phyloP scores from a whole-genome alignment of 345 rosid genomes.

The Euphorbia pulcherrima region DNA sequence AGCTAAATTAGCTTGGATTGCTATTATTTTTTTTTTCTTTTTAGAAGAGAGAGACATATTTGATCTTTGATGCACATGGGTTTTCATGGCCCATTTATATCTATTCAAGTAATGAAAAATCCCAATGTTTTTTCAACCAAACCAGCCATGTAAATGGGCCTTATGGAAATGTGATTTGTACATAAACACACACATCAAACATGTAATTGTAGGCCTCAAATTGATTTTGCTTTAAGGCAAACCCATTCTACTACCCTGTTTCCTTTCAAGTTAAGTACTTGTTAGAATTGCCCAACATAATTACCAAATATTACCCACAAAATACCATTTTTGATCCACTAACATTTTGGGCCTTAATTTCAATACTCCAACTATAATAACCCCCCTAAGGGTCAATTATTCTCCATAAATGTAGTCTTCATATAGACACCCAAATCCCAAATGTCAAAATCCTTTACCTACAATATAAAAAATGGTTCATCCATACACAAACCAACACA shows the following conservation, averaged over 20 bases:
- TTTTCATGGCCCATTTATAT: no score
- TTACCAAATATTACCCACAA: constrained; percentile 6
- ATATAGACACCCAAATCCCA: background rate
- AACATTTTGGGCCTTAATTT: constrained; percentile 37
- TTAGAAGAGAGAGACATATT: no score
- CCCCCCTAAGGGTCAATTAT: constrained; percentile 26
- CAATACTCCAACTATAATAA: constrained; percentile 25
- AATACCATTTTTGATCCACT: no score
- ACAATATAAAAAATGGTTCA: constrained; percentile 4
- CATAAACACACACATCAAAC: constrained; percentile 8
- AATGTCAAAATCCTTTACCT: constrained; percentile 14
- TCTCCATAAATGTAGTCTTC: constrained; percentile 31
- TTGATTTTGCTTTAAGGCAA: constrained; percentile 16
- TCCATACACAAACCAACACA: background rate
- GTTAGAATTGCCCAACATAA: background rate
- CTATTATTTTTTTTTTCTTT: no score
- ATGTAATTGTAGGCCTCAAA: background rate
- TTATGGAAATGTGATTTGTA: background rate
- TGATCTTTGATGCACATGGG: no score
- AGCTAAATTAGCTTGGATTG: no score
- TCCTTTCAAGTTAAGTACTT: constrained; percentile 47
- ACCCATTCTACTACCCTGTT: constrained; percentile 5
- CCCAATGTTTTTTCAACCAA: background rate
- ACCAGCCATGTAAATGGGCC: constrained; percentile 5
- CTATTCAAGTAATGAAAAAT: no score